Conservation (phyloP, 805 yeast genomes). For the Torulaspora quercuum region DNA sequence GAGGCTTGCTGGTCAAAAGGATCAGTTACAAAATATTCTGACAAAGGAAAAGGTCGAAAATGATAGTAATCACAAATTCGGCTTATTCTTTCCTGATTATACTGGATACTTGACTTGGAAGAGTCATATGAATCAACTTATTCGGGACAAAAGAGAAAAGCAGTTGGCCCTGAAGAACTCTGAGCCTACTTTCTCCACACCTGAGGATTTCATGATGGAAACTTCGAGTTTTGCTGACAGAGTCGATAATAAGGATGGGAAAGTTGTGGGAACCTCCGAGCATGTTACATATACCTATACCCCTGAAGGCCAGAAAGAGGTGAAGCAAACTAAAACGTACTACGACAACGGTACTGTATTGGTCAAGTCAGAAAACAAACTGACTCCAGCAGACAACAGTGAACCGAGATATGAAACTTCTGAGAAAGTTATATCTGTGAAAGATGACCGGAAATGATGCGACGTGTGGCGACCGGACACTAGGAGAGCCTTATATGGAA, state of each 20-base stretch:
- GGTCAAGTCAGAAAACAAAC: constrained; percentile 39
- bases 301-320: constrained; percentile 46
- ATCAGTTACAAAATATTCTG: constrained; percentile 37
- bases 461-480: too few species aligned
- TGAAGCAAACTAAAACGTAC: constrained; percentile 37
- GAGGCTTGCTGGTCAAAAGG: constrained; percentile 27
- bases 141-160: constrained; percentile 38
- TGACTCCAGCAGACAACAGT: constrained; percentile 40
- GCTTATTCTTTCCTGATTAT: constrained; percentile 61
- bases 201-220: constrained; percentile 30
- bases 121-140: constrained; percentile 47
- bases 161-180: constrained; percentile 1
- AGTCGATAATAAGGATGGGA: constrained; percentile 19
- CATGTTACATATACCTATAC: constrained; percentile 38
- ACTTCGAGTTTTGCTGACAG: constrained; percentile 5
- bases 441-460: constrained; percentile 15
- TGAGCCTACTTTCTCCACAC: constrained; percentile 17
- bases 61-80: constrained; percentile 44
- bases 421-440: constrained; percentile 23
- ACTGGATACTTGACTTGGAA: constrained; percentile 68
- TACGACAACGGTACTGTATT: constrained; percentile 45
- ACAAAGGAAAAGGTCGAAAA: constrained; percentile 59
- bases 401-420: constrained; percentile 35
- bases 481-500: too few species aligned
- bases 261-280: constrained; percentile 40